Evolutionary conservation across 208 protist genomes (phyloP), one percentile per base, ranked within the genome.

Genomic region (Porcisia hertigi): DNA sequence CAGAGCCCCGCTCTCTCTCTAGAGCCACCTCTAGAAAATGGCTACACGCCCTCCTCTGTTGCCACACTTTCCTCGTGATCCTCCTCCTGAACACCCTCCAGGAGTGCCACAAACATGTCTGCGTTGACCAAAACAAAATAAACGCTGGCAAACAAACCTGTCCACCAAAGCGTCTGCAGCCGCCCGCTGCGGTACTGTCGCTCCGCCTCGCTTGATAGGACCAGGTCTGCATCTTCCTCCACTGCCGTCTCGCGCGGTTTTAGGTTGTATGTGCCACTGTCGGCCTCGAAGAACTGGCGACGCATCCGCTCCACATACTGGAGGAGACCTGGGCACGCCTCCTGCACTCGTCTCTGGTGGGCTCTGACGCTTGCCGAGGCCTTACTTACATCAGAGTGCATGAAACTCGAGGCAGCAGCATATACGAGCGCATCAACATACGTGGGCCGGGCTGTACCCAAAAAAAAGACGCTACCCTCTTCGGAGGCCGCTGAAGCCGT

Each of bases 91-190:
- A 63, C 84, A 5, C 55, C 72, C n/a, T 75, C 67, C 25, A 92
- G 34, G 23, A 88, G 49, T 20, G 78, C 75, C 43, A 89, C 69
- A 18, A 97, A 75, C 66, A 93, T 69, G 57, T 92, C 82, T 1
- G 84, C 84, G 67, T 97, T 97, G 3, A 82, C 75, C 39, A 92
- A 47, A 45, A 92, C 20, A 80, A 95, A 97, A 81, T 94, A 95
- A 6, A 87, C 57, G 4, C 55, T 49, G 0, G 90, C 83, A 67
- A 95, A 95, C 1, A 80, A 39, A 23, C 77, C 83, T 3, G 91
- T 97, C 82, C 80, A 91, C 69, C 81, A 59, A 2, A 97, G 69
- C 39, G 82, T 85, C 43, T 66, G 76, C 52, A 85, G 69, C 12
- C 93, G 86, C 1, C 93, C 93, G 30, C 63, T 75, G 20, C 73